Base-by-base conservation (phyloP, 75 land plant species). In the Selaginella moellendorffii region DNA sequence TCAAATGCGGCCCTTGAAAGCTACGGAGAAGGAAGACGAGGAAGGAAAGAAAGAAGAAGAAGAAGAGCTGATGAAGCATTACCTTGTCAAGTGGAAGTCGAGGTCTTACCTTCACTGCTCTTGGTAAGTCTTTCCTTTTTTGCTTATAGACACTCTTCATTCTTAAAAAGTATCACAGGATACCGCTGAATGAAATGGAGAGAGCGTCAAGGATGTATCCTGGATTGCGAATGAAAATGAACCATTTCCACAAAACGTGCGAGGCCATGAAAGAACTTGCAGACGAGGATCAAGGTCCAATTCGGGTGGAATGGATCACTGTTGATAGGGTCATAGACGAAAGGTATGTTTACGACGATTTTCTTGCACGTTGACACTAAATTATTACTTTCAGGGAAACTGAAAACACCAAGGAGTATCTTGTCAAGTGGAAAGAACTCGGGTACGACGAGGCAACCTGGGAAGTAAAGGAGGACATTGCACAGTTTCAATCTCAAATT, bases 371-470 rank as follows among this genome's bases (percentile, higher is more conserved):
- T 54, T 2, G 2, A 54, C 18, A 2, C 24, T 18, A 5, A 54
- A 5, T 30, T 62, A 36, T 5, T 36, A 36, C 14, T 36, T 72
- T 25, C 83, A 92, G 98, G 71, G 65, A 63, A 46, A 71, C 25
- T 62, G 88, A 74, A 52, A 83, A 79, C 54, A 74, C 65, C 54
- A 74, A 69, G 62, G 88, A 95, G 53, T 95, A 90, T 71, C 63
- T 83, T 69, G 97, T 95, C 21, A 95, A 95, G 74, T 95, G 85
- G 87, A 95, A 90, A 68, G 99, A 95, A 28, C 85, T 95, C 54
- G 54, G 72, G 0, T 95, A 95, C 77, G 99, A 95, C 72, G 99
- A 95, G 63, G 78, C 83, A 14, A 72, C 82, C 24, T 95, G 99
- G 99, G 99, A 95, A 72, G 74, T 71, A 25, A 90, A 84, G 62